Evolutionary conservation across 176 grass and related monocot species (phyloP), one percentile per base, ranked within the genome.

Genomic region (Oryza australiensis): DNA sequence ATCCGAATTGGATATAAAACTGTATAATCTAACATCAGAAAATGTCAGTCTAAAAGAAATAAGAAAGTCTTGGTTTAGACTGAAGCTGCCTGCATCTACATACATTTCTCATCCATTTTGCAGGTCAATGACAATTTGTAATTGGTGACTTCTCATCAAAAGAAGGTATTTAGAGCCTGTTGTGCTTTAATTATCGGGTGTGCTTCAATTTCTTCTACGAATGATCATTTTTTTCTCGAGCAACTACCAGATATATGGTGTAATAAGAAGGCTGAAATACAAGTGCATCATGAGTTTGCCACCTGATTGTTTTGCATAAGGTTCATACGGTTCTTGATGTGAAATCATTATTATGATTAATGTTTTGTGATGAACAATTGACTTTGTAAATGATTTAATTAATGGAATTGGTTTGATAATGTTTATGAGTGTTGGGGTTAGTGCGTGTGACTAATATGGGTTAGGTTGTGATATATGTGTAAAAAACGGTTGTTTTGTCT

Each of bases 141-240:
- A 49, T 24, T 33, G 7, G 5, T 0, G 2, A 64, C 43, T 63
- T 37, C 5, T 59, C 18, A 57, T 35, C 20, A 15, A 24, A 22
- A 7, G 33, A 55, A 70, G 9, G 34, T 16, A n/a, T 26, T 75
- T 59, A 38, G 30, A 60, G 40, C 64, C 14, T 15, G 14, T 1
- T 27, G 53, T 26, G 23, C 11, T 6, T 1, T 63, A 32, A 18
- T 45, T 42, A 15, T 72, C 0, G 2, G 13, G 13, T 32, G 24
- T 11, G 76, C 2, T 68, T 43, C 38, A 12, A 29, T 72, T 20
- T 63, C 24, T 22, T 42, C 24, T 55, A 24, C 59, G 2, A 28
- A 70, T 74, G 63, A 9, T 49, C 37, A 38, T 8, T 76, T 76
- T 73, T 38, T 74, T 27, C 29, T 38, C 63, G 55, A 75, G 35